Evolutionary conservation across 208 protist genomes (phyloP).

Genomic region (Phytomonas sp.): DNA sequence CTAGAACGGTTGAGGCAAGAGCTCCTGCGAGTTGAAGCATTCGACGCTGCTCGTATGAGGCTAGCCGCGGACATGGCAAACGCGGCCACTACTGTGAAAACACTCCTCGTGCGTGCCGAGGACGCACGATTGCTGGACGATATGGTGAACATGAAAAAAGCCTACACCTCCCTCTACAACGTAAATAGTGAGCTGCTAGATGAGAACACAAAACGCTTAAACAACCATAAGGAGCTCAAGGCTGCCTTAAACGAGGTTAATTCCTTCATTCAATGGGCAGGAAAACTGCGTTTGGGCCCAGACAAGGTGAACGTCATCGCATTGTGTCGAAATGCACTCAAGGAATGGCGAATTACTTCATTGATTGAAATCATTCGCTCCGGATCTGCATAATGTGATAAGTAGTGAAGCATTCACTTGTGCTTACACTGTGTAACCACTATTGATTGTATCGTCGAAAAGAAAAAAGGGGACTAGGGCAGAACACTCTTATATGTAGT

Average conservation of each 20-base stretch:
- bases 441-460: not conserved
- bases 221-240: conserved; percentile 89
- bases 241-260: conserved; percentile 85
- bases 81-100: conserved; percentile 75
- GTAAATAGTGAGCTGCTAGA: conserved; percentile 84
- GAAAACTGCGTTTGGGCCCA: conserved; percentile 72
- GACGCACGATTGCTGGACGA: conserved; percentile 88
- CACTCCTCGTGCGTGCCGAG: conserved; percentile 87
- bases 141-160: conserved; percentile 67
- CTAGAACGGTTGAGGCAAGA: conserved; percentile 38
- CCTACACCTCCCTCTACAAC: conserved; percentile 79
- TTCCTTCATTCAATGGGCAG: conserved; percentile 88
- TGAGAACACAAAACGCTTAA: conserved; percentile 90
- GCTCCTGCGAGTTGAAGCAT: conserved; percentile 76
- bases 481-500: not conserved
- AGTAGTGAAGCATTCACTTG: not conserved
- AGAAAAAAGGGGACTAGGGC: not conserved
- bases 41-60: conserved; percentile 78
- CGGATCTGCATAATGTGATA: conserved; percentile 25
- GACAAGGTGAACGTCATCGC: conserved; percentile 42
- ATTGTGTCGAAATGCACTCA: conserved; percentile 81
- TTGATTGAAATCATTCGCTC: conserved; percentile 82
- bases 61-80: conserved; percentile 93
- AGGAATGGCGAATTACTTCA: conserved; percentile 56
- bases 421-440: not conserved